Percentiles rank a stretch among this genome's conserved stretches.
Conservation (phyloP, 176 grass and related monocot species). For the Calamus simplicifolius region DNA sequence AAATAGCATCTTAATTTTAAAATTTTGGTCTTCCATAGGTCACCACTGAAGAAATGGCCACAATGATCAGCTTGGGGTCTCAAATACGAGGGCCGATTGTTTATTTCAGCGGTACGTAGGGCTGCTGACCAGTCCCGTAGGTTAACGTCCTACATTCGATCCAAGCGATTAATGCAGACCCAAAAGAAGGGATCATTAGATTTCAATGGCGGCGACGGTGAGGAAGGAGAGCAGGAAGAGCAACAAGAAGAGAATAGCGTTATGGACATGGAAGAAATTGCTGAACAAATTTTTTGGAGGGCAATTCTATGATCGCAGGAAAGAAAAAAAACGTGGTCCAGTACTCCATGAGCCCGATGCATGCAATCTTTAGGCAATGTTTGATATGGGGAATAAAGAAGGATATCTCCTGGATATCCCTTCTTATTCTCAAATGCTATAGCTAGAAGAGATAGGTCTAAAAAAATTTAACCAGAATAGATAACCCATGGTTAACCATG, state of each 20-base stretch:
- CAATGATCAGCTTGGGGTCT: conserved; percentile 16
- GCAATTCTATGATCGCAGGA: not conserved
- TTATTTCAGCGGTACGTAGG: conserved; percentile 28
- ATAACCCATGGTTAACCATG: too few relatives aligned
- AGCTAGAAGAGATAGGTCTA: too few relatives aligned
- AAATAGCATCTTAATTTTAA: too few relatives aligned
- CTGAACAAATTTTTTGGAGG: conserved; percentile 28
- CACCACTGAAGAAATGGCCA: conserved; percentile 40
- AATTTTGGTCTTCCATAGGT: conserved; percentile 24
- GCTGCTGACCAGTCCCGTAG: conserved; percentile 6
- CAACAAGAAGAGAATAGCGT: not conserved
- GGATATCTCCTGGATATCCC: too few relatives aligned
- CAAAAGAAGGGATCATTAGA: conserved; percentile 5
- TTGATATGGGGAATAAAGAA: too few relatives aligned
- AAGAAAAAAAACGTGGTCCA: conserved; percentile 25
- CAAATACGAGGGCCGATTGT: conserved; percentile 41
- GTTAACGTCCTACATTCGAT: too few relatives aligned
- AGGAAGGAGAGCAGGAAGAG: conserved; percentile 6
- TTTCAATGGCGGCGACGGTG: not conserved
- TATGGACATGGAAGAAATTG: conserved; percentile 48
- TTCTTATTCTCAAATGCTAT: too few relatives aligned
- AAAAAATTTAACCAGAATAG: too few relatives aligned
- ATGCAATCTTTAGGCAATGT: conserved; percentile 79
- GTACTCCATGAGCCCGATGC: conserved; percentile 32
- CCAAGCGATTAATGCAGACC: not conserved